A percentile compares a stretch with the other conserved stretches of the same genome.
Conservation (phyloP, 2,329 filamentous ascomycete species). For the Karstenula rhodostoma region DNA sequence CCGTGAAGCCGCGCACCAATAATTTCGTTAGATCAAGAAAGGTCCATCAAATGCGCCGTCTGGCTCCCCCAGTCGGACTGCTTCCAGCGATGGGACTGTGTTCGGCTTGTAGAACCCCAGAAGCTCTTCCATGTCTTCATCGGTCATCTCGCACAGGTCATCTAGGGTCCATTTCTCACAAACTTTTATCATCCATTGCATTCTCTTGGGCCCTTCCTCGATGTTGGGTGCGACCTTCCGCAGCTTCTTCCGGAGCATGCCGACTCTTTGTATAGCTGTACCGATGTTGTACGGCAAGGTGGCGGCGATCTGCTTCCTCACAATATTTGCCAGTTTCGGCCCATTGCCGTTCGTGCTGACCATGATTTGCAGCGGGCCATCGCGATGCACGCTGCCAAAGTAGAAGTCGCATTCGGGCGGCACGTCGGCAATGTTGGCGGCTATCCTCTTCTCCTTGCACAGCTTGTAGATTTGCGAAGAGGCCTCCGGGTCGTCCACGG, state of each 20-base stretch:
- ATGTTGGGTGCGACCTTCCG: conserved; percentile 75
- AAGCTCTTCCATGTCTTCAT: conserved; percentile 83
- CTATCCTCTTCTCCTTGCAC: conserved; percentile 83
- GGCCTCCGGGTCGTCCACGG: conserved; percentile 91
- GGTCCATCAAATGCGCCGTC: conserved; percentile 57
- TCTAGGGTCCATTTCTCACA: conserved; percentile 88
- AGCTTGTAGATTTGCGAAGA: conserved; percentile 91
- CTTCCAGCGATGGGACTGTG: conserved; percentile 53
- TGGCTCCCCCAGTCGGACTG: conserved; percentile 52
- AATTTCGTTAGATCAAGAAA: conserved; percentile 47
- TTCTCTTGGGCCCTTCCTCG: conserved; percentile 83
- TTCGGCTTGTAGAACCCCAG: conserved; percentile 73
- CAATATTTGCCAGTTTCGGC: conserved; percentile 85
- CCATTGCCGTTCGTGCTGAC: conserved; percentile 98
- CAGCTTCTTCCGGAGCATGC: conserved; percentile 79
- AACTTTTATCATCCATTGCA: conserved; percentile 95
- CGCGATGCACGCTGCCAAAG: conserved; percentile 94
- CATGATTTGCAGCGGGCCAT: conserved; percentile 97
- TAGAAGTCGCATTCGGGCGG: conserved; percentile 98
- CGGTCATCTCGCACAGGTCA: conserved; percentile 81
- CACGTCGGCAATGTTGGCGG: conserved; percentile 96
- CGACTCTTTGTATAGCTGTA: conserved; percentile 84
- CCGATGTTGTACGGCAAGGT: conserved; percentile 81
- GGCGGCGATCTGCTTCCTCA: conserved; percentile 81
- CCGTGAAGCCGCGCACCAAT: neutral